Percentiles rank a stretch among this genome's conserved stretches.
Conservation (phyloP, 2,329 filamentous ascomycete genomes). For the Colletotrichum sp. region DNA sequence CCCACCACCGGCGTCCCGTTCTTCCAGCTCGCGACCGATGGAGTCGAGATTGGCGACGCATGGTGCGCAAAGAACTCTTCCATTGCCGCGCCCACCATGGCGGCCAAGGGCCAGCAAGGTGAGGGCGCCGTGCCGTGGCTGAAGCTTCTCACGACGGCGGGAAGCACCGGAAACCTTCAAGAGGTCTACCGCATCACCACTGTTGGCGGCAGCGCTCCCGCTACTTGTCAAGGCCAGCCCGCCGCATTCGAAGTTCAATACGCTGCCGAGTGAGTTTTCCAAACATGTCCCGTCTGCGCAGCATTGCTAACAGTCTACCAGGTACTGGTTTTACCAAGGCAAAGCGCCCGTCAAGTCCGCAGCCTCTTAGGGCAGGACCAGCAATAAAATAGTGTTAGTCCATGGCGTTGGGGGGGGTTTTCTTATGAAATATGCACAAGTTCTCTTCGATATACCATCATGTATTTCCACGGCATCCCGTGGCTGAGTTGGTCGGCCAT, state of each 20-base stretch:
- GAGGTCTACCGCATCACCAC: constrained; percentile 87
- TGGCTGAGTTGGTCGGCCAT: not conserved
- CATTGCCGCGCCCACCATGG: constrained; percentile 65
- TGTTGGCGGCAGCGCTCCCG: constrained; percentile 78
- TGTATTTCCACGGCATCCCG: not conserved
- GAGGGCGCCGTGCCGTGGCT: constrained; percentile 82
- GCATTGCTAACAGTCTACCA: constrained; percentile 19
- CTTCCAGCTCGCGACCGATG: constrained; percentile 75
- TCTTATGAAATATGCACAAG: not conserved
- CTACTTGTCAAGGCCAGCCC: constrained; percentile 71
- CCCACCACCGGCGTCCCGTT: constrained; percentile 70
- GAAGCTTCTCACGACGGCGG: constrained; percentile 63
- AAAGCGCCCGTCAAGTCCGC: not conserved
- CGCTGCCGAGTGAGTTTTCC: constrained; percentile 75
- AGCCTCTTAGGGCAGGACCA: not conserved
- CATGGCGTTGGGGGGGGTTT: constrained; percentile 1
- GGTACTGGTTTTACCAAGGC: constrained; percentile 43
- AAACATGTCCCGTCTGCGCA: not conserved
- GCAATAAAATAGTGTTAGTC: not conserved
- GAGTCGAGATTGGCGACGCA: constrained; percentile 61
- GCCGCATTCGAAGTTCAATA: constrained; percentile 78
- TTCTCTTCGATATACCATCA: constrained; percentile 13
- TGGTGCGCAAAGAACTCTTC: constrained; percentile 67
- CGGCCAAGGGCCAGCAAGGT: constrained; percentile 64
- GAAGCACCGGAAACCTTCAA: constrained; percentile 67